Conservation (phyloP, 176 grass and related monocot genomes). For the Poa annua region DNA sequence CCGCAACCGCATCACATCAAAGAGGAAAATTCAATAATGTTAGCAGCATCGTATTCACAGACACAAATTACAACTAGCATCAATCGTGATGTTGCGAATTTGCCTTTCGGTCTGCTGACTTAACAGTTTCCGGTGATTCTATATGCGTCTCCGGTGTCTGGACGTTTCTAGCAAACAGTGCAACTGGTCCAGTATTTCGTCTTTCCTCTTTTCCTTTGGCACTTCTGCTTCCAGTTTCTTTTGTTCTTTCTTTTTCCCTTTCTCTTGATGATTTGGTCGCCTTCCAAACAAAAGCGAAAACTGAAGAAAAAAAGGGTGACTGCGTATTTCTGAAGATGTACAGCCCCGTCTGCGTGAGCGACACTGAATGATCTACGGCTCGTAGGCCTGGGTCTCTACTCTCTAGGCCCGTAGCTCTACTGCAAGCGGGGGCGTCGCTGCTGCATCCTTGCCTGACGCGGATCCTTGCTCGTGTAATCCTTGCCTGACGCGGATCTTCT, state of each 20-base stretch:
- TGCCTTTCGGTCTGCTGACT: neutral
- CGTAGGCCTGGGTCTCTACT: conserved; percentile 36
- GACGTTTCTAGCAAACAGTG: conserved; percentile 30
- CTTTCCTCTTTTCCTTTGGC: neutral
- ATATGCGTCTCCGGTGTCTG: neutral
- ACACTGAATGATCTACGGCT: conserved; percentile 3
- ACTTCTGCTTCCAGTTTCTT: neutral
- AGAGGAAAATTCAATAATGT: neutral
- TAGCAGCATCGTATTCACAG: neutral
- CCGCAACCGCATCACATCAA: no score
- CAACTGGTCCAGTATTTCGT: neutral
- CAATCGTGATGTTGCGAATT: neutral
- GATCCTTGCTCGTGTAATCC: conserved; percentile 48
- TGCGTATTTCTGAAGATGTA: neutral
- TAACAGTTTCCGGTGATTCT: neutral
- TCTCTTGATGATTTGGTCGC: neutral
- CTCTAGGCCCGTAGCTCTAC: conserved; percentile 4
- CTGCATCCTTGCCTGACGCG: conserved; percentile 31
- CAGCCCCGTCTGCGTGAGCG: neutral
- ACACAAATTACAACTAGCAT: neutral
- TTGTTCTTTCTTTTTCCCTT: neutral
- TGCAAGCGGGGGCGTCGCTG: neutral
- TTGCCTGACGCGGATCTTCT: conserved; percentile 51
- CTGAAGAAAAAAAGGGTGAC: neutral
- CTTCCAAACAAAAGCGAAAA: neutral